phyloP scores from a whole-genome alignment of 768 basidiomycete genomes.

The Pleurotus tuber-regium region DNA sequence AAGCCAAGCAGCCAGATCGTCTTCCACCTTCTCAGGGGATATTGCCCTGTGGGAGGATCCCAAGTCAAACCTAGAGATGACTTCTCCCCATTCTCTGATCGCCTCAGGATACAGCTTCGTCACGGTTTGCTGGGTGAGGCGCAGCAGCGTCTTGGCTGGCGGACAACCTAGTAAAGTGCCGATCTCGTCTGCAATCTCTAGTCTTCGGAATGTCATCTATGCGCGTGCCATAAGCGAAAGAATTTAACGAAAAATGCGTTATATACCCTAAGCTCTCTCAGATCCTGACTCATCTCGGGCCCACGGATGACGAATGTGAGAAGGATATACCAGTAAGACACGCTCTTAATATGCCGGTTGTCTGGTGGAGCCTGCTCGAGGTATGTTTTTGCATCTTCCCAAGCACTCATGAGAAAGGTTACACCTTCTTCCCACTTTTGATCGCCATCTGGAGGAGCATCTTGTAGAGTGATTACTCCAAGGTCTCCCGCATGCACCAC shows the following conservation, averaged over 20 bases:
- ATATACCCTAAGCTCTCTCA: conserved; percentile 51
- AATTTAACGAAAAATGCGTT: too few relatives aligned
- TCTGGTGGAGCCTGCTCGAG: conserved; percentile 59
- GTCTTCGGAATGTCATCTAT: conserved; percentile 35
- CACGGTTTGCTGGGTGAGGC: conserved; percentile 52
- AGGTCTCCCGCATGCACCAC: conserved; percentile 59
- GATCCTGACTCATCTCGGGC: conserved; percentile 43
- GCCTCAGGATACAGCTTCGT: conserved; percentile 43
- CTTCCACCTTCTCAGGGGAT: conserved; percentile 41
- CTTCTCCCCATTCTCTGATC: conserved; percentile 41
- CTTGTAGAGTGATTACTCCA: conserved; percentile 47
- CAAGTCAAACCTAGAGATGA: conserved; percentile 30
- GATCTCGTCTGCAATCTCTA: conserved; percentile 54
- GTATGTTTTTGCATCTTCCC: conserved; percentile 59
- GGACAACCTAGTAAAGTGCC: conserved; percentile 41
- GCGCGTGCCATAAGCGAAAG: not conserved
- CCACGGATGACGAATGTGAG: conserved; percentile 52
- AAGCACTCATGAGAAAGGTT: conserved; percentile 56
- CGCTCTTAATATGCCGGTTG: conserved; percentile 55
- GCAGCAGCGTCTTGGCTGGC: conserved; percentile 49
- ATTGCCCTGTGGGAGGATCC: conserved; percentile 20
- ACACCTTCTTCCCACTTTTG: conserved; percentile 57
- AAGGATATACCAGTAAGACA: conserved; percentile 58
- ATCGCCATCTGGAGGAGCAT: conserved; percentile 36
- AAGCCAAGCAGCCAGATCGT: conserved; percentile 59